phyloP scores from a whole-genome alignment of 345 rosid species.

The Raphanus raphanistrum region DNA sequence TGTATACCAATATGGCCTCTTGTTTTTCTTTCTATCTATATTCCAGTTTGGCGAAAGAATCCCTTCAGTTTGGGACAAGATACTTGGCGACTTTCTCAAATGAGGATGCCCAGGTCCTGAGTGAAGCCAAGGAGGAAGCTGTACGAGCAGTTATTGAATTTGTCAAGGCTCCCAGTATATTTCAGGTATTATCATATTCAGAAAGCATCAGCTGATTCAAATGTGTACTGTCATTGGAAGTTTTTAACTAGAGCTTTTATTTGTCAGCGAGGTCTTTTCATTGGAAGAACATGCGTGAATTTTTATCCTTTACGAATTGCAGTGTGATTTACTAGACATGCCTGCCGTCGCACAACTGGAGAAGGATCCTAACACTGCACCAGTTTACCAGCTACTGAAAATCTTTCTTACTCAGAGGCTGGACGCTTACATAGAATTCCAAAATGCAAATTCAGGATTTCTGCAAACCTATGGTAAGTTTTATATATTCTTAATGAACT shows the following conservation, averaged over 20 bases:
- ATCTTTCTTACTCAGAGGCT: conserved; percentile 78
- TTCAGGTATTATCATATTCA: conserved; percentile 61
- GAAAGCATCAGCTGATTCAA: neutral
- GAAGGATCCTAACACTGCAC: conserved; percentile 65
- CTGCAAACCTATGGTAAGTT: conserved; percentile 65
- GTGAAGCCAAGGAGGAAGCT: conserved; percentile 92
- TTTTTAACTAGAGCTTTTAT: neutral
- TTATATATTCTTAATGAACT: neutral
- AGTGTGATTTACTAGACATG: conserved; percentile 94
- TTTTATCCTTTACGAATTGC: conserved; percentile 27
- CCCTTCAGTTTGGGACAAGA: conserved; percentile 72
- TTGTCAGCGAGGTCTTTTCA: too few relatives aligned
- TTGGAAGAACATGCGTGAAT: neutral
- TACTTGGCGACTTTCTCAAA: conserved; percentile 81
- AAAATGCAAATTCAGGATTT: conserved; percentile 65
- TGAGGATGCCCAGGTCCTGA: conserved; percentile 59
- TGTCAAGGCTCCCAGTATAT: conserved; percentile 78
- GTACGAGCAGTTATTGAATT: conserved; percentile 70
- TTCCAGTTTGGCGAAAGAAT: conserved; percentile 69
- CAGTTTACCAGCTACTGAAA: conserved; percentile 77
- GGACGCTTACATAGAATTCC: conserved; percentile 76
- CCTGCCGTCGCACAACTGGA: conserved; percentile 85
- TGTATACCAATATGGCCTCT: neutral
- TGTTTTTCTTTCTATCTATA: neutral
- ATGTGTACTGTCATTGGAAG: neutral